Evolutionary conservation across 164 flowering plant genomes (phyloP), one percentile per base, ranked within the genome.

Genomic region (Umbilicus rupestris): DNA sequence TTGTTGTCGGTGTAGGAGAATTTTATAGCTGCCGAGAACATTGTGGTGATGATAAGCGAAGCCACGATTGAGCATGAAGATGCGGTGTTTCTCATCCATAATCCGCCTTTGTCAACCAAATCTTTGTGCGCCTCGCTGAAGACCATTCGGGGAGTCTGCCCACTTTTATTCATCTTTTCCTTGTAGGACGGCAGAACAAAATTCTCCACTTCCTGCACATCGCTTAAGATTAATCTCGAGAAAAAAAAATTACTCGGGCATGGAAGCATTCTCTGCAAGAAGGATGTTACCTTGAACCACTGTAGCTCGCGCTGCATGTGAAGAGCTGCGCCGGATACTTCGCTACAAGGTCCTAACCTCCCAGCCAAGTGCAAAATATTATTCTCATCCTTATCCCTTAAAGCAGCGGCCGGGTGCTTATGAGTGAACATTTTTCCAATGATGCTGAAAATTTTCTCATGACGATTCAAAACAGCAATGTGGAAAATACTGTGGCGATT

Each of bases 291-390:
- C 68, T 66, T 31, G 58, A 49, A 66, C 68, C 68, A 66, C 35
- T 46, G 42, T 16, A 66, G n/a, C 29, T 66, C 68, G 28, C 68
- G 50, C 68, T 66, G 68, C 41, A 66, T 45, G 28, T 66, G 68
- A 17, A 66, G 39, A 17, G 68, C 68, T 19, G 60, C 68, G 11
- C 68, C 68, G 3, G 68, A 49, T 14, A 47, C 68, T n/a, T 22
- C 28, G 15, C 35, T 49, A 17, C 41, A 49, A 33, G 68, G 68
- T 29, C 35, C 20, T 28, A 66, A 31, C 28, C 39, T 47, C 16
- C 68, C 68, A 6, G 68, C 68, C 26, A 66, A 47, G 58, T 66
- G 68, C 68, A 66, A 66, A 30, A 66, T 49, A 37, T 66, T 66
- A 55, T 66, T 66, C 41, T 37, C 58, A 26, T 29, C 20, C 42